Evolutionary conservation across 2,329 filamentous ascomycete genomes (phyloP).

Genomic region (Daldinia eschscholtzii): DNA sequence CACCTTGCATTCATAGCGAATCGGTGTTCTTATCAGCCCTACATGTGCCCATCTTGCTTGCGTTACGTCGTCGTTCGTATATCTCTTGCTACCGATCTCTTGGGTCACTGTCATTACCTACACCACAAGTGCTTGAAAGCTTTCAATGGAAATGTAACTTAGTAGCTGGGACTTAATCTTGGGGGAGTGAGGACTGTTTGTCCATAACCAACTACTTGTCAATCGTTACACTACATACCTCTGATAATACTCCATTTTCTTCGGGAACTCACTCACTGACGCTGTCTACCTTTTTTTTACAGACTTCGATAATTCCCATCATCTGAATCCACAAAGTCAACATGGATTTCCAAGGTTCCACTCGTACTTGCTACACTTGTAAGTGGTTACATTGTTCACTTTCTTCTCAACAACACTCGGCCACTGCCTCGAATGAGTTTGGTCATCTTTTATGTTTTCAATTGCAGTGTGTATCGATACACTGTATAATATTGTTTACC

Average conservation of each 20-base stretch:
- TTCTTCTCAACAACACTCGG: not conserved
- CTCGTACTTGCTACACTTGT: constrained; percentile 39
- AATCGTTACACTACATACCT: constrained; percentile 10
- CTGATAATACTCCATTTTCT: constrained; percentile 8
- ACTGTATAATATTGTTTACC: constrained; percentile 6
- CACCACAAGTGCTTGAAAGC: constrained; percentile 6
- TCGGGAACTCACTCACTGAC: constrained; percentile 5
- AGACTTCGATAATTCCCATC: not conserved
- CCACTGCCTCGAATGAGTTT: constrained; percentile 1
- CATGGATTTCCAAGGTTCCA: constrained; percentile 35
- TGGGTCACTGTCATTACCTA: constrained; percentile 12
- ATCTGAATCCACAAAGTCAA: not conserved
- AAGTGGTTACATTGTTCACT: constrained; percentile 20
- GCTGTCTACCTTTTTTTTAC: constrained; percentile 4
- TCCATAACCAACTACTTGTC: not conserved
- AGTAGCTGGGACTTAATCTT: constrained; percentile 7
- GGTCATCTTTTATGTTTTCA: not conserved
- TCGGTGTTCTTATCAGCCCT: constrained; percentile 20
- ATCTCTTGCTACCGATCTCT: constrained; percentile 9
- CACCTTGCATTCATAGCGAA: constrained; percentile 14
- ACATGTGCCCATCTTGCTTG: constrained; percentile 8
- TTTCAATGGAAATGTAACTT: constrained; percentile 16
- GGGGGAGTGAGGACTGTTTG: constrained; percentile 9
- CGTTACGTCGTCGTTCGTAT: constrained; percentile 11
- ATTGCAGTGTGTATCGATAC: constrained; percentile 11